Conservation (phyloP, 2,329 filamentous ascomycete genomes). For the Teratosphaeria gauchensis region DNA sequence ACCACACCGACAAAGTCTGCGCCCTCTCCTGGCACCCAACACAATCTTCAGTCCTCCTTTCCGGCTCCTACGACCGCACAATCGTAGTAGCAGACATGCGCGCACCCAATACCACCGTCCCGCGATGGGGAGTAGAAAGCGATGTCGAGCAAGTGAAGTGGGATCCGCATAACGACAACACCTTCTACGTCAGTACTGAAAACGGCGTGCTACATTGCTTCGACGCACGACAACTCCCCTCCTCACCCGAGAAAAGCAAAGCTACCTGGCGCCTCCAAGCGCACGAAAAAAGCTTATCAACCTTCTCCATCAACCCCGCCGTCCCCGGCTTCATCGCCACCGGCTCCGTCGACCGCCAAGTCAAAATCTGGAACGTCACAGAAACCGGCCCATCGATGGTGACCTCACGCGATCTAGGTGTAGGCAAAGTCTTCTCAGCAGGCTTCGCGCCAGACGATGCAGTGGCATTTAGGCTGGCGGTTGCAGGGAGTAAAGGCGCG, state of each 20-base stretch:
- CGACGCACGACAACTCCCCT: conserved; percentile 68
- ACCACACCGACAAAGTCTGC: conserved; percentile 97
- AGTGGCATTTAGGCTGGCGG: conserved; percentile 83
- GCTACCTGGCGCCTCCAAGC: conserved; percentile 92
- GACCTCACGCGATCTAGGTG: conserved; percentile 79
- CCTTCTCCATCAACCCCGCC: conserved; percentile 81
- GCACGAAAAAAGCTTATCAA: conserved; percentile 82
- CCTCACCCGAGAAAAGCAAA: conserved; percentile 65
- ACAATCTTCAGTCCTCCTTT: conserved; percentile 80
- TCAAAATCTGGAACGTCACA: conserved; percentile 89
- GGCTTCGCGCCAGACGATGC: conserved; percentile 82
- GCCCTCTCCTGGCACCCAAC: conserved; percentile 85
- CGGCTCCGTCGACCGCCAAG: conserved; percentile 84
- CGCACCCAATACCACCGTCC: conserved; percentile 69
- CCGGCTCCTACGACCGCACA: conserved; percentile 89
- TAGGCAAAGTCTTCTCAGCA: conserved; percentile 89
- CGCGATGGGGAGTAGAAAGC: conserved; percentile 87
- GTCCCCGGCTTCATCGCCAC: conserved; percentile 92
- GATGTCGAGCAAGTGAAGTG: conserved; percentile 89
- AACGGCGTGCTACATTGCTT: conserved; percentile 86
- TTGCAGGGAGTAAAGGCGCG: conserved; percentile 86
- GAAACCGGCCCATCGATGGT: conserved; percentile 79
- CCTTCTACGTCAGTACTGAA: conserved; percentile 89
- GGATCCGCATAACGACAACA: conserved; percentile 88
- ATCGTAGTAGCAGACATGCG: conserved; percentile 95